Conservation (phyloP, 306 rosid genomes). For the Canavalia gladiata region DNA sequence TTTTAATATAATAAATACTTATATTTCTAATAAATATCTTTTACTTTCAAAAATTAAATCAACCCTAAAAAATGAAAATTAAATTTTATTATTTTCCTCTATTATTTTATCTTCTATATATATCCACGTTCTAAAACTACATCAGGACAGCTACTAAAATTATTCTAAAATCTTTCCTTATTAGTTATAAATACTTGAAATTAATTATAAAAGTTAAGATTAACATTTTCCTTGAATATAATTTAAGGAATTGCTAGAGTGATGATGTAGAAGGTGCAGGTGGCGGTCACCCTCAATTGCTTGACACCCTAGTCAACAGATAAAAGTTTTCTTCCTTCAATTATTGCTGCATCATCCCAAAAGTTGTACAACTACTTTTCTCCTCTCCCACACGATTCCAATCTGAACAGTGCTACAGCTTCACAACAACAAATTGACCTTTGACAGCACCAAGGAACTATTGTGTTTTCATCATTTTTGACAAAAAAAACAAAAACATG, state of each 20-base stretch:
- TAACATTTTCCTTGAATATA: too few species aligned
- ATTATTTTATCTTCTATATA: too few species aligned
- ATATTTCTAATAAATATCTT: too few species aligned
- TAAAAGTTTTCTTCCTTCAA: conserved; percentile 11
- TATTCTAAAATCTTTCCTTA: too few species aligned
- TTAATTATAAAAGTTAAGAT: too few species aligned
- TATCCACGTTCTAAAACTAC: too few species aligned
- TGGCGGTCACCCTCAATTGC: background rate
- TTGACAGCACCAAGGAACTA: background rate
- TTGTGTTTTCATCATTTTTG: background rate
- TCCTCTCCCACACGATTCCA: background rate
- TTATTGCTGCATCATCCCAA: conserved; percentile 29
- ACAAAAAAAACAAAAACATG: background rate
- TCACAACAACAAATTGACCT: conserved; percentile 20
- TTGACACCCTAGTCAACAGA: background rate
- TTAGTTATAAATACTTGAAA: too few species aligned
- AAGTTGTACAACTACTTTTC: conserved; percentile 49
- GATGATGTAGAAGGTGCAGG: background rate
- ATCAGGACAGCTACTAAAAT: too few species aligned
- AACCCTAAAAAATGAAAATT: too few species aligned
- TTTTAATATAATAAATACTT: too few species aligned
- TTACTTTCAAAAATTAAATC: too few species aligned
- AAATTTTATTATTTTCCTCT: too few species aligned
- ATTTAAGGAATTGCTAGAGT: background rate
- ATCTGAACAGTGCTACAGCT: background rate